Conservation (phyloP, 106 monocot genomes). For the Iris macrosiphon region DNA sequence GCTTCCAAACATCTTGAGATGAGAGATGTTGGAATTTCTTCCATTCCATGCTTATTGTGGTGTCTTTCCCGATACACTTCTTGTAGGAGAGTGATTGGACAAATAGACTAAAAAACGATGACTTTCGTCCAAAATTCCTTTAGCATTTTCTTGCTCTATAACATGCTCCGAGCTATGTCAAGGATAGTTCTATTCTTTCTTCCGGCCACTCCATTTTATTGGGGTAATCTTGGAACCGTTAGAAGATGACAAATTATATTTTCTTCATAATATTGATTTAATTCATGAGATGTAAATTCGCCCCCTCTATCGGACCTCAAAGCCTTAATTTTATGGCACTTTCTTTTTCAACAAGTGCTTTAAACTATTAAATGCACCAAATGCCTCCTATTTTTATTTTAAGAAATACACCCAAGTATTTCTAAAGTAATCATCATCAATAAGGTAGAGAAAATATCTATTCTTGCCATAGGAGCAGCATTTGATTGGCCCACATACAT, state of each 20-base stretch:
- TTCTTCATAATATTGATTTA: neutral
- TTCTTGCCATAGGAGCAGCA: too few relatives aligned
- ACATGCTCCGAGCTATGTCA: slow-evolving; percentile 3
- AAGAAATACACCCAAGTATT: too few relatives aligned
- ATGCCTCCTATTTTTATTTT: too few relatives aligned
- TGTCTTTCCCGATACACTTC: slow-evolving; percentile 3
- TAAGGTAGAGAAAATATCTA: too few relatives aligned
- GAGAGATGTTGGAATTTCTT: neutral
- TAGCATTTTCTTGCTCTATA: neutral
- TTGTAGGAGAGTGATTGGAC: neutral
- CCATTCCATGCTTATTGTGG: slow-evolving; percentile 7
- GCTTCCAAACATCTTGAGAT: slow-evolving; percentile 4
- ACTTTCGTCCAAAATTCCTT: neutral
- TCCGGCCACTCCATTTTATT: slow-evolving; percentile 5
- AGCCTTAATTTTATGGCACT: neutral
- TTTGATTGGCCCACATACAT: too few relatives aligned
- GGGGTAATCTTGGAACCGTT: neutral
- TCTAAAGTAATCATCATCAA: too few relatives aligned
- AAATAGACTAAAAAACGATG: neutral
- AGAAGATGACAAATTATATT: slow-evolving; percentile 2
- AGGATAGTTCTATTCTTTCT: slow-evolving; percentile 7
- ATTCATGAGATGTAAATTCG: neutral
- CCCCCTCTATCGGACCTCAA: neutral
- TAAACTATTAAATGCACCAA: neutral
- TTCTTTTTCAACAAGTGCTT: neutral